A percentile compares a stretch with the other conserved stretches of the same genome.
These are phyloP conservation scores for Thermomucor indicae-seudaticae DNA, from an alignment of 371 early-diverging fungal genomes.

Conservation along the genomic window DNA sequence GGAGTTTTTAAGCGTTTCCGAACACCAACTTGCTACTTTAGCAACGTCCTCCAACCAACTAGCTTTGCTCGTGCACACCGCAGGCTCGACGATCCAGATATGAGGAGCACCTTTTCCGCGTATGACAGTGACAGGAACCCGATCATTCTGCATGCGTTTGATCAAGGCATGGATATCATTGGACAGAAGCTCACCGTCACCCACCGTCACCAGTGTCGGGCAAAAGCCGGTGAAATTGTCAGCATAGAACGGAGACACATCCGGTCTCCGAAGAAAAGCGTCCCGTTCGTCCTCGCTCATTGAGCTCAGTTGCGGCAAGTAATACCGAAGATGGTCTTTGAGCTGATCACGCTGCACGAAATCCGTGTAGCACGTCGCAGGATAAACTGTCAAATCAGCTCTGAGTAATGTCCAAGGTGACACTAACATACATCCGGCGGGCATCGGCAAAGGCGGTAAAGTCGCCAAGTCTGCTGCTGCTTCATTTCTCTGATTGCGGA, in stretches of 20 bases:
- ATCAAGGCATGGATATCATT: constrained; percentile 15
- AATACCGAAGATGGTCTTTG: neutral
- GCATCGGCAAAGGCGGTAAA: constrained; percentile 8
- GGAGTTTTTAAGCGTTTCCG: neutral
- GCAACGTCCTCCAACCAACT: neutral
- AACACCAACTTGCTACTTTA: neutral
- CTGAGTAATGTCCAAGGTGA: constrained; percentile 29
- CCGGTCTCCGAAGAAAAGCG: constrained; percentile 9
- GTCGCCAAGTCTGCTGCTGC: neutral
- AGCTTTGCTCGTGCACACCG: neutral
- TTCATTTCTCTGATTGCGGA: neutral
- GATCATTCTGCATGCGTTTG: constrained; percentile 6
- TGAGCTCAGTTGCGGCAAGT: neutral
- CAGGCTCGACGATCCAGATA: constrained; percentile 14
- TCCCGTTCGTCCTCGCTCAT: constrained; percentile 1
- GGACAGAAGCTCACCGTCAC: constrained; percentile 19
- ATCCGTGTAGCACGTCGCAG: neutral
- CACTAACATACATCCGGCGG: constrained; percentile 13
- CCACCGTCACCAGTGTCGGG: constrained; percentile 21
- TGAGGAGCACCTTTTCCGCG: constrained; percentile 15
- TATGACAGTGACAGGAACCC: constrained; percentile 19
- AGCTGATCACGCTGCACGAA: neutral
- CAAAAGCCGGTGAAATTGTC: constrained; percentile 13
- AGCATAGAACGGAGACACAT: constrained; percentile 16
- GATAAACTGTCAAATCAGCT: constrained; percentile 1